Percentiles rank a stretch among this genome's conserved stretches.
Evolutionary conservation across 108 stramenopile genomes (phyloP).

Genomic region (Nitzschia inconspicua): DNA sequence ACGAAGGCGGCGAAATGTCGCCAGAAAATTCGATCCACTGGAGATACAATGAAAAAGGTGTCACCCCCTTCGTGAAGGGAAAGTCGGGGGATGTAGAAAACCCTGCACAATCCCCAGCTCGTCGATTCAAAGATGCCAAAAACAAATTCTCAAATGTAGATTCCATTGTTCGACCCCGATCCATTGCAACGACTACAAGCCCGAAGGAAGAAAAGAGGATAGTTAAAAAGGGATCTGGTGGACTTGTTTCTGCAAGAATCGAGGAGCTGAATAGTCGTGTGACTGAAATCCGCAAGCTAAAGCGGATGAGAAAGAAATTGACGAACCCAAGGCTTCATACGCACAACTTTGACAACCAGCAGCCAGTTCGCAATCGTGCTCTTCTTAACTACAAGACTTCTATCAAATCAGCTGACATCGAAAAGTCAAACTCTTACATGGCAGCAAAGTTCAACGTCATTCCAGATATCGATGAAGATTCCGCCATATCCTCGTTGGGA

Average conservation of each 20-base stretch:
- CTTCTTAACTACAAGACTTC: slow-evolving; percentile 28
- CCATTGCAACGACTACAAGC: background rate
- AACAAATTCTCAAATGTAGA: no score
- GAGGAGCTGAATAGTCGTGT: slow-evolving; percentile 25
- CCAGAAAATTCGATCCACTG: slow-evolving; percentile 10
- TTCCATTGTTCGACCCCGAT: background rate
- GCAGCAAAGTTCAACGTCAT: slow-evolving; percentile 32
- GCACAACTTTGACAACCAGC: slow-evolving; percentile 15
- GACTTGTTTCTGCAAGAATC: slow-evolving; percentile 27
- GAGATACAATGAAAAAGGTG: slow-evolving; percentile 24
- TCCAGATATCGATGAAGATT: slow-evolving; percentile 19
- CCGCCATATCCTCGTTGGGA: slow-evolving; percentile 7
- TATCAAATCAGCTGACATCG: slow-evolving; percentile 3
- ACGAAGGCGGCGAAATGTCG: background rate
- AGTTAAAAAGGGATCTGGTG: slow-evolving; percentile 15
- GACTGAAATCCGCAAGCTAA: slow-evolving; percentile 21
- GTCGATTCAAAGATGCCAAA: slow-evolving; percentile 37
- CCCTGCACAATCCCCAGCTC: slow-evolving; percentile 30
- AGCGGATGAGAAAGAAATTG: slow-evolving; percentile 27
- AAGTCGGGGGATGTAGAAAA: slow-evolving; percentile 4
- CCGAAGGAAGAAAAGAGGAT: slow-evolving; percentile 1
- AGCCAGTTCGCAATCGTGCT: slow-evolving; percentile 19
- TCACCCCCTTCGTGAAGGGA: slow-evolving; percentile 21
- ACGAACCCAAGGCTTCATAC: slow-evolving; percentile 23
- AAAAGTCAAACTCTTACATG: slow-evolving; percentile 14